Percentiles rank a stretch among this genome's conserved stretches.
Conservation (phyloP, 352 stramenopile genomes). For the Globisporangium ultimum region DNA sequence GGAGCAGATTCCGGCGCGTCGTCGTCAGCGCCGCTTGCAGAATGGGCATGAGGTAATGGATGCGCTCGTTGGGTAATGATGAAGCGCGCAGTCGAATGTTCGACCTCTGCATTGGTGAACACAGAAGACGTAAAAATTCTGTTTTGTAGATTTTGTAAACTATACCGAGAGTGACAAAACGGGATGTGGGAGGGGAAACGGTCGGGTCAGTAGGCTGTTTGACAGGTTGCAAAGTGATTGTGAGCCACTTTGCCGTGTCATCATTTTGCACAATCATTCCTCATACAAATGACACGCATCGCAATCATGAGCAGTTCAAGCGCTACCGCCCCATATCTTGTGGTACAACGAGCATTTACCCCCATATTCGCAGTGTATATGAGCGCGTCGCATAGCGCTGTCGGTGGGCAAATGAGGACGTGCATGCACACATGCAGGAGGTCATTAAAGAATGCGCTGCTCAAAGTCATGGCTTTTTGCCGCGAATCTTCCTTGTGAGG, state of each 20-base stretch:
- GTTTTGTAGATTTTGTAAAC: not conserved
- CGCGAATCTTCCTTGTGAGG: not conserved
- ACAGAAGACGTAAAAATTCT: not conserved
- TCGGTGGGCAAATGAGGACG: no score
- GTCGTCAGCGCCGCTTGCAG: constrained; percentile 3
- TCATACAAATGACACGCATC: not conserved
- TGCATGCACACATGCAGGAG: no score
- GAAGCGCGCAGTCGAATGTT: constrained; percentile 1
- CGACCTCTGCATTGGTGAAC: not conserved
- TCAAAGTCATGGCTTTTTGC: not conserved
- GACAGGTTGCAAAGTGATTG: not conserved
- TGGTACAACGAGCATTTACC: no score
- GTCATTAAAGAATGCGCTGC: no score
- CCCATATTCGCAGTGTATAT: no score
- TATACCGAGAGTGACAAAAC: not conserved
- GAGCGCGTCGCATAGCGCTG: no score
- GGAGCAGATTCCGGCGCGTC: not conserved
- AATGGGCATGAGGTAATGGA: constrained; percentile 2
- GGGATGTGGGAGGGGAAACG: not conserved
- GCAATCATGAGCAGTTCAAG: not conserved
- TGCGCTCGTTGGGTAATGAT: not conserved
- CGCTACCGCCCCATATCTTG: no score
- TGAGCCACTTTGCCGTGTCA: constrained; percentile 3
- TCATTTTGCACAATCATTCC: not conserved
- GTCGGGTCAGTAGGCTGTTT: not conserved